Percentiles rank a stretch among this genome's conserved stretches.
phyloP scores from a whole-genome alignment of 306 rosid species.

The Styphnolobium japonicum region DNA sequence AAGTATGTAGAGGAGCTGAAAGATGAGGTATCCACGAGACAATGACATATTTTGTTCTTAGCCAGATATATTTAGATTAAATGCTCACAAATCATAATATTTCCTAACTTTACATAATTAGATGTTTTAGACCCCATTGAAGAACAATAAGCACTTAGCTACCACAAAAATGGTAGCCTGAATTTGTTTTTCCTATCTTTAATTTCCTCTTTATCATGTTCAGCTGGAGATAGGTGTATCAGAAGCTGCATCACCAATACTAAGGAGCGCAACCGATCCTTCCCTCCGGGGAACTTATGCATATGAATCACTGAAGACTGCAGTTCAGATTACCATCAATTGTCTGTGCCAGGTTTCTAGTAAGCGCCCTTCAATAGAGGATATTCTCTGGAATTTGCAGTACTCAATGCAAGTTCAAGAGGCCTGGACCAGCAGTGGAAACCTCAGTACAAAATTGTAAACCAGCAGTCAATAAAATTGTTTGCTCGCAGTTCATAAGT shows the following conservation, averaged over 20 bases:
- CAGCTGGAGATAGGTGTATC: conserved; percentile 67
- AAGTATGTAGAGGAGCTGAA: conserved; percentile 55
- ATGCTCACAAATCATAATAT: not conserved
- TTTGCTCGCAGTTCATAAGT: not conserved
- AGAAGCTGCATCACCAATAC: conserved; percentile 43
- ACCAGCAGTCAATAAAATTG: not conserved
- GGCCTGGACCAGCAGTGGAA: conserved; percentile 77
- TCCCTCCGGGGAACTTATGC: conserved; percentile 56
- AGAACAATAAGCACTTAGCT: not conserved
- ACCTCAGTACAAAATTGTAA: conserved; percentile 36
- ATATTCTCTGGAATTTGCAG: conserved; percentile 86
- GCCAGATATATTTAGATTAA: not conserved
- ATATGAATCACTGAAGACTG: conserved; percentile 66
- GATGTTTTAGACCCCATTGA: not conserved
- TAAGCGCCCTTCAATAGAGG: conserved; percentile 86
- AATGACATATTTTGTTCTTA: not conserved
- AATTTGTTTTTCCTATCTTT: not conserved
- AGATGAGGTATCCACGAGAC: conserved; percentile 54
- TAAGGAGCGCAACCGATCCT: conserved; percentile 42
- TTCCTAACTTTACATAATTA: not conserved
- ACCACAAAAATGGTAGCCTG: not conserved
- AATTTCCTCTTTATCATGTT: not conserved
- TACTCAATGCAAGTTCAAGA: conserved; percentile 92
- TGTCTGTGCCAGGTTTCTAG: conserved; percentile 62
- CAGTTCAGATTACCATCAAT: conserved; percentile 60